Evolutionary conservation across 1,284 basidiomycete species (phyloP).

Genomic region (Leccinum subatratum): DNA sequence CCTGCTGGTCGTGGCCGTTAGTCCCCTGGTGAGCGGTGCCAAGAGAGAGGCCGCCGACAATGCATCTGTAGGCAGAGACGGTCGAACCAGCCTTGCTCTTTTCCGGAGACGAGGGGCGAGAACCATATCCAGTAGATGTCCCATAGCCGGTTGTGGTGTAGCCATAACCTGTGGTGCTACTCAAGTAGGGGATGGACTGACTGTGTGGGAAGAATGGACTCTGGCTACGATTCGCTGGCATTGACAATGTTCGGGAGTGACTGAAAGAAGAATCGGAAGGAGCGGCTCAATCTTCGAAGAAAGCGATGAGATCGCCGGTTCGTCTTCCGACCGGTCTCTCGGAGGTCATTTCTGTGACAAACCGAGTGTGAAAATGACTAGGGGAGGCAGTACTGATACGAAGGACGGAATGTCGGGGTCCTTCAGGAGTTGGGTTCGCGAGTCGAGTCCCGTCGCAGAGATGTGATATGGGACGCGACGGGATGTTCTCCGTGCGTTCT

Average conservation of each 20-base stretch:
- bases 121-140: slow-evolving; percentile 29
- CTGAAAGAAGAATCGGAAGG: slow-evolving; percentile 32
- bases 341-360: slow-evolving; percentile 25
- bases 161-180: slow-evolving; percentile 29
- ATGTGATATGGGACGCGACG: slow-evolving; percentile 44
- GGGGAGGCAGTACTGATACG: slow-evolving; percentile 26
- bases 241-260: slow-evolving; percentile 51
- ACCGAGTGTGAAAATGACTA: slow-evolving; percentile 25
- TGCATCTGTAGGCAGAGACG: slow-evolving; percentile 28
- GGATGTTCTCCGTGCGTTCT: slow-evolving; percentile 51
- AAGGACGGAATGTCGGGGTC: slow-evolving; percentile 39
- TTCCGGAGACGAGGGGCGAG: slow-evolving; percentile 44
- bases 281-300: slow-evolving; percentile 57
- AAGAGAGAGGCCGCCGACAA: slow-evolving; percentile 38
- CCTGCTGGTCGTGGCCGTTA: slow-evolving; percentile 21
- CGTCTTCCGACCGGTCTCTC: slow-evolving; percentile 46
- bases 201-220: slow-evolving; percentile 48
- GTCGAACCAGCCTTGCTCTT: slow-evolving; percentile 40
- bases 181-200: slow-evolving; percentile 40
- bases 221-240: slow-evolving; percentile 47
- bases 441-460: slow-evolving; percentile 32
- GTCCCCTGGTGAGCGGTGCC: slow-evolving; percentile 34
- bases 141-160: slow-evolving; percentile 31
- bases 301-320: slow-evolving; percentile 66
- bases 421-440: slow-evolving; percentile 38